phyloP scores from a whole-genome alignment of 2,329 filamentous ascomycete genomes.

The Trichoderma harzianum region DNA sequence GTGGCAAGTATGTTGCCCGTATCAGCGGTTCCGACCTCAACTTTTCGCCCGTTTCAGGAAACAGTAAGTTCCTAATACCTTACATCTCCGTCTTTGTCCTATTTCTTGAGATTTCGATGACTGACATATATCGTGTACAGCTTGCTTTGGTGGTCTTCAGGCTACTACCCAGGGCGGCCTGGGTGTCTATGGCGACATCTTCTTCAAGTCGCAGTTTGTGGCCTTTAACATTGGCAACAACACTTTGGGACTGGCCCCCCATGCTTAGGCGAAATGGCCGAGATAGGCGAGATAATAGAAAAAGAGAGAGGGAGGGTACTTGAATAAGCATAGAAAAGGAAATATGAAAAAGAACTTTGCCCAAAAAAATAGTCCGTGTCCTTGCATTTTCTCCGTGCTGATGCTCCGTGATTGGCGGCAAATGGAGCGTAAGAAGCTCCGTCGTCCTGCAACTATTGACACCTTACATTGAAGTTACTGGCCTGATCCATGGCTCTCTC shows the following conservation, averaged over 20 bases:
- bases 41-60: constrained; percentile 49
- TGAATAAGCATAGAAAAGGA: constrained; percentile 4
- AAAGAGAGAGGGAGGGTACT: neutral
- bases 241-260: constrained; percentile 47
- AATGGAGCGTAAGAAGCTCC: neutral
- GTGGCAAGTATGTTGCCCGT: constrained; percentile 55
- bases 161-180: constrained; percentile 46
- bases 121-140: constrained; percentile 31
- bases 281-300: neutral
- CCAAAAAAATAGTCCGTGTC: neutral
- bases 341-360: constrained; percentile 11
- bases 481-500: neutral
- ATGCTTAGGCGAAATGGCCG: constrained; percentile 19
- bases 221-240: constrained; percentile 56
- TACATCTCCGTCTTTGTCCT: neutral
- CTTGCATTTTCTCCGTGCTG: neutral
- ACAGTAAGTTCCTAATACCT: constrained; percentile 42
- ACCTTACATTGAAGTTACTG: neutral
- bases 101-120: neutral
- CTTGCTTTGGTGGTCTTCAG: constrained; percentile 68
- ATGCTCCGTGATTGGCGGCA: neutral
- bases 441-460: neutral
- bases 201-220: constrained; percentile 60
- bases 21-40: constrained; percentile 52
- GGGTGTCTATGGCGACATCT: constrained; percentile 61